Percentiles rank a stretch among this genome's conserved stretches.
These are phyloP conservation scores for Cyclaneusma minus DNA, from an alignment of 2,329 filamentous ascomycete genomes.

Conservation along the genomic window DNA sequence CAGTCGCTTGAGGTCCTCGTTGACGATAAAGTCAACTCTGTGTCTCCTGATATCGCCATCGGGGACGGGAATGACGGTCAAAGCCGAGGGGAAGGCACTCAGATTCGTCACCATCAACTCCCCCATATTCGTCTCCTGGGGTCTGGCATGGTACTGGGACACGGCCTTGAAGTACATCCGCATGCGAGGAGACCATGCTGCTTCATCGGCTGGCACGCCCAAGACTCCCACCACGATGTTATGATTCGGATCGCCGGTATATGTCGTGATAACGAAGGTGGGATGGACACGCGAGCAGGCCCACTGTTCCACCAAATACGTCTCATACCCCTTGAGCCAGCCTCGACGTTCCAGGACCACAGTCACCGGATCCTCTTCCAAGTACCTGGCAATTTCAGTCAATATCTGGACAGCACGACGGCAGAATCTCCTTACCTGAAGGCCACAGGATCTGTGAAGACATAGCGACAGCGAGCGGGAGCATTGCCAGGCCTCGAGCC, in stretches of 20 bases:
- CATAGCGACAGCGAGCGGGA: constrained; percentile 34
- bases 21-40: constrained; percentile 76
- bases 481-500: constrained; percentile 16
- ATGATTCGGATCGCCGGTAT: constrained; percentile 74
- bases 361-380: constrained; percentile 72
- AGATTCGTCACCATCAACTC: constrained; percentile 89
- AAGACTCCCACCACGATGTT: constrained; percentile 67
- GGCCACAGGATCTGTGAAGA: constrained; percentile 50
- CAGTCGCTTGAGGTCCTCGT: constrained; percentile 82
- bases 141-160: constrained; percentile 69
- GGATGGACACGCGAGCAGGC: constrained; percentile 82
- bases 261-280: constrained; percentile 83
- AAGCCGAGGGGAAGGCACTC: constrained; percentile 75
- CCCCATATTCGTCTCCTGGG: constrained; percentile 68
- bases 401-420: no score
- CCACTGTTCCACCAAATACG: constrained; percentile 96
- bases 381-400: constrained; percentile 34
- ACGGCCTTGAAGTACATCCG: constrained; percentile 77
- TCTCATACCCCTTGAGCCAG: constrained; percentile 68
- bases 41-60: constrained; percentile 73
- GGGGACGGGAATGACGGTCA: constrained; percentile 84
- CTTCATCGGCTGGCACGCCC: constrained; percentile 66
- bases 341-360: constrained; percentile 57
- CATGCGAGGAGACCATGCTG: constrained; percentile 62
- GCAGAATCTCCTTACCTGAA: constrained; percentile 25